Percentiles rank a stretch among this genome's conserved stretches.
phyloP scores from a whole-genome alignment of 768 basidiomycete genomes.

The Lactarius deliciosus region DNA sequence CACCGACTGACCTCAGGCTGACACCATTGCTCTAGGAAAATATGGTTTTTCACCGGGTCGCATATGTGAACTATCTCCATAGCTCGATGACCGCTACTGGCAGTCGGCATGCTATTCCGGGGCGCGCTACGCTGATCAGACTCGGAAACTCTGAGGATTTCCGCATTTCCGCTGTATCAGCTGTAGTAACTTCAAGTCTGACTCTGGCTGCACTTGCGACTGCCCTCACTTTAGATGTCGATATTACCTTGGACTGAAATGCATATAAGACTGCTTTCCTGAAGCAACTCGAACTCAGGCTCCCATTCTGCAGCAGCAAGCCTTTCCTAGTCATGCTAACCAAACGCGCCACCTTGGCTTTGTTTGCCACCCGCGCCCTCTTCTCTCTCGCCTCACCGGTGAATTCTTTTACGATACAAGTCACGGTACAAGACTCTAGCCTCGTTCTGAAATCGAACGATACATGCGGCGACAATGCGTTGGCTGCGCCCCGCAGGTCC shows the following conservation, averaged over 20 bases:
- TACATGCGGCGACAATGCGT: neutral
- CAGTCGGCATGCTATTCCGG: neutral
- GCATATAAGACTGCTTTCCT: neutral
- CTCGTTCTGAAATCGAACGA: neutral
- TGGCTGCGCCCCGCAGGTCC: neutral
- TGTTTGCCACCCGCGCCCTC: slow-evolving; percentile 16
- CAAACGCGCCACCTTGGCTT: slow-evolving; percentile 11
- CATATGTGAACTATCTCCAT: neutral
- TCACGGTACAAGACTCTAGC: slow-evolving; percentile 9
- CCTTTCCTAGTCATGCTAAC: slow-evolving; percentile 10
- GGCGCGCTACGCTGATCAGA: neutral
- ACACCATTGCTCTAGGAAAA: no score
- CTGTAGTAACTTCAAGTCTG: neutral
- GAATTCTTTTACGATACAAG: neutral
- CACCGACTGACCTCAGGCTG: neutral
- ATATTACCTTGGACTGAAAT: neutral
- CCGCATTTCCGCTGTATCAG: neutral
- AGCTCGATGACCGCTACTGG: neutral
- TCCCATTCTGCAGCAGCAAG: neutral
- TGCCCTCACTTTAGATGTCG: neutral
- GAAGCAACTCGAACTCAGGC: neutral
- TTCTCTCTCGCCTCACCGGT: slow-evolving; percentile 16
- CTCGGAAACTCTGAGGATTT: neutral
- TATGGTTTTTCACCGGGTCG: neutral
- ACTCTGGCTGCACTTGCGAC: neutral